Evolutionary conservation across 257 asterid species (phyloP).

Genomic region (Nicotiana tabacum): DNA sequence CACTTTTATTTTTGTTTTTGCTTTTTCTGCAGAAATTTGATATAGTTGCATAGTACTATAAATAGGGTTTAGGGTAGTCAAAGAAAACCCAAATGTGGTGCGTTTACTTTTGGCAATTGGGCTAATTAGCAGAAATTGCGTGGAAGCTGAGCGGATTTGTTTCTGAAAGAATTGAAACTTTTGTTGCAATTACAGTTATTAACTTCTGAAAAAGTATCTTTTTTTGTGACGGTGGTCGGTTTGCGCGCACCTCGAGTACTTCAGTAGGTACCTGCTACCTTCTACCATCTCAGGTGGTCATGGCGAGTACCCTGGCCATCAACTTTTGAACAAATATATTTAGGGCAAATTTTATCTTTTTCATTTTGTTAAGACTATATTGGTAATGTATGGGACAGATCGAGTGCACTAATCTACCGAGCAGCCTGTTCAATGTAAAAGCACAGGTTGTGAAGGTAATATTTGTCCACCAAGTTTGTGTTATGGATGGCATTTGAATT

Average conservation of each 20-base stretch:
- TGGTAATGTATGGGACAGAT: not conserved
- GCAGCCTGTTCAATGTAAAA: not conserved
- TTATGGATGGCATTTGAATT: not conserved
- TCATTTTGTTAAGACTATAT: not conserved
- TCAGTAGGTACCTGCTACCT: no score
- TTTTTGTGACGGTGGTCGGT: no score
- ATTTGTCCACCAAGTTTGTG: not conserved
- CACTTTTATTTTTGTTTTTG: no score
- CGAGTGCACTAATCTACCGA: not conserved
- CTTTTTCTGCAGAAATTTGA: not conserved
- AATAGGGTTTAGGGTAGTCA: constrained; percentile 10
- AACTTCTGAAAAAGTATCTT: no score
- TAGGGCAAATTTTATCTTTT: not conserved
- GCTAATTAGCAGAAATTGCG: not conserved
- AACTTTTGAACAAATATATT: not conserved
- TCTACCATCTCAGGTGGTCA: no score
- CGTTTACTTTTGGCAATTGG: not conserved
- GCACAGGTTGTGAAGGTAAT: not conserved
- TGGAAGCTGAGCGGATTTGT: not conserved
- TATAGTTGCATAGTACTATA: not conserved
- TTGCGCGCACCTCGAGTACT: no score
- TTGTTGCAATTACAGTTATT: no score
- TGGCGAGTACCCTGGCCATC: no score
- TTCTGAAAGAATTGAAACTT: not conserved
- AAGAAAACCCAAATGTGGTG: not conserved